Base-by-base conservation (phyloP, 1,284 basidiomycete genomes). In the Ceratobasidium sp. region DNA sequence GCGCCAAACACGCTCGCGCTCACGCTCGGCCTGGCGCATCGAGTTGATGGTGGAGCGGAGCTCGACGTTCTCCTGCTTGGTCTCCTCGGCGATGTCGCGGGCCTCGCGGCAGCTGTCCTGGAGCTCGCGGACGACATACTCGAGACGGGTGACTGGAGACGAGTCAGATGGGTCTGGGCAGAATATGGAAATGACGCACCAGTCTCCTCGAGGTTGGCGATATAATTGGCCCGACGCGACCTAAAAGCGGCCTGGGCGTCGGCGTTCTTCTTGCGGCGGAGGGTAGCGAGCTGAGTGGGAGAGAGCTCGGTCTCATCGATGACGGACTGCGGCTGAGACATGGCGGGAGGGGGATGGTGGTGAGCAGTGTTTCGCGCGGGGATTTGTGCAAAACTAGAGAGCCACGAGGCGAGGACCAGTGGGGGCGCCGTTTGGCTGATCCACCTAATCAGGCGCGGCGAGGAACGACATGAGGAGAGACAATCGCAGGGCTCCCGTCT, bases 131-230 rank as follows among this genome's bases (percentile, higher is more conserved):
- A 94, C 92, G 73, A 94, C 92, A 37, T 88, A 89, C 83, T 94
- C 93, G 77, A 94, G 87, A 81, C 90, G 93, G 28, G 90, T 93
- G 78, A 94, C 93, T 91, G 74, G 74, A 67, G 71, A 53, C 26
- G 53, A 31, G 54, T 68, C 33, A 60, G 69, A 67, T 79, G 71
- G 81, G 77, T 33, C 81, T 4, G 45, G 28, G 17, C 28, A 8
- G 47, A 35, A 13, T 11, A 31, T 31, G 31, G 45, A 17, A 37
- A 51, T 47, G 37, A 83, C 85, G 79, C 81, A 92, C 92, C 92
- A 86, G 93, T 93, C 84, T 93, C 93, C 83, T 94, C 93, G 79
- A 94, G 88, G n/a, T 92, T 94, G 61, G 92, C 89, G 82, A 94
- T 94, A 83, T 94, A 94, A 84, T 92, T 94, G 67, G 92, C 91